Base-by-base conservation (phyloP, 2,329 filamentous ascomycete species). In the Hypoxylon sp. region DNA sequence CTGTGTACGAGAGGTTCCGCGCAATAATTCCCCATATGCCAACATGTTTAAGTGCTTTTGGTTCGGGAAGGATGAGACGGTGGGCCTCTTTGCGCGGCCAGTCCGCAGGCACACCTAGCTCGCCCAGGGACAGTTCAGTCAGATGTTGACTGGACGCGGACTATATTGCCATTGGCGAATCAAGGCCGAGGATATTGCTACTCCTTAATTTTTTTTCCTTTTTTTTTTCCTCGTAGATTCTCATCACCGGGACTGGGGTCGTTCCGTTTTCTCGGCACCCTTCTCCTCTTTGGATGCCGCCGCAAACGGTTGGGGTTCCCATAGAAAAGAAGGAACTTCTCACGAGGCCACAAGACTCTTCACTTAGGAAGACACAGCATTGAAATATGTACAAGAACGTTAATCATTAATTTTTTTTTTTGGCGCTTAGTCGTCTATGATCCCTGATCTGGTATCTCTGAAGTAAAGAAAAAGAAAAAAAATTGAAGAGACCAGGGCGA, bases 311-410 rank as follows among this genome's bases (percentile, higher is more conserved):
- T 26, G 31, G 54, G 56, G 57, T 55, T 62, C 55, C 55, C 59
- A 17, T 45, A n/a, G 17, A 27, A 15, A 10, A 2, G 4, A 40
- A 7, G n/a, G 26, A 41, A 17, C 21, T 48, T 18, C 27, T 37
- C 23, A 33, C 33, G 41, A 38, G 15, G 11, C 31, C 4, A 17
- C 4, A 17, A 35, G 31, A 35, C 31, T 17, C 5, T 55, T 57
- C 41, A 51, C 27, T 50, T 35, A n/a, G 15, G 23, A 58, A 27
- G 13, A 45, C 37, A 26, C 18, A 15, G 21, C 10, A 5, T 38
- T n/a, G 42, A 49, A 61, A 35, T 63, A 65, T 62, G 47, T 65
- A 68, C 63, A 67, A 64, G 65, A 68, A 68, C 24, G 20, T 45
- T 42, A 65, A 65, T 66, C 49, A 48, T 65, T 46, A 56, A 17